Evolutionary conservation across 1,284 basidiomycete genomes (phyloP), one percentile per base, ranked within the genome.

Genomic region (Fomes fomentarius): DNA sequence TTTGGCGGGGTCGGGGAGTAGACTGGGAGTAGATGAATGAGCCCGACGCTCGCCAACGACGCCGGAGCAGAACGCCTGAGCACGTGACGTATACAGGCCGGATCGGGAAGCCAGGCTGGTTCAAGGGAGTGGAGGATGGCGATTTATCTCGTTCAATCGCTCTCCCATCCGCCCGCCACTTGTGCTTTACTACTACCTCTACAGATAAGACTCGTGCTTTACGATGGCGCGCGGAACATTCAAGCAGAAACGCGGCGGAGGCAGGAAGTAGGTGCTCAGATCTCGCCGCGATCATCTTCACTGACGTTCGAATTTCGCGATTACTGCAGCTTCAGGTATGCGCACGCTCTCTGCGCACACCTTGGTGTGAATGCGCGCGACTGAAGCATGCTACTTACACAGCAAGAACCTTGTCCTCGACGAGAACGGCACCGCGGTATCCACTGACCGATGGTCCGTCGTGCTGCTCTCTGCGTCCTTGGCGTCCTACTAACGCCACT

Each of bases 201-300:
- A 30, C 25, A 11, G 7, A 14, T 28, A 33, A 6, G 14, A 40
- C 24, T 17, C 41, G 7, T n/a, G n/a, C n/a, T n/a, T n/a, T n/a
- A 15, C 17, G 14, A 67, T 67, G 65, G 65, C 64, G 17, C 50
- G 65, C 49, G 65, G 87, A 54, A 93, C 91, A 74, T 92, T 84
- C 76, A 94, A 94, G 80, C 79, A 84, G 54, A 87, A 87, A 66
- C 90, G 93, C 44, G 93, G 93, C 58, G 93, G 93, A 43, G 93
- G 93, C 49, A 83, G 93, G 58, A 66, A 52, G 63, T 67, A 34
- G 37, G 61, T 53, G 35, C 25, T 52, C 49, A 22, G 37, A 45
- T 46, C 47, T 33, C 10, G 2, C 21, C 34, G 24, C 21, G 31
- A 50, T 50, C 37, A n/a, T n/a, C n/a, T n/a, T 41, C 14, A 50